Evolutionary conservation across 768 basidiomycete species (phyloP), one percentile per base, ranked within the genome.

Genomic region (Amanita rimosa): DNA sequence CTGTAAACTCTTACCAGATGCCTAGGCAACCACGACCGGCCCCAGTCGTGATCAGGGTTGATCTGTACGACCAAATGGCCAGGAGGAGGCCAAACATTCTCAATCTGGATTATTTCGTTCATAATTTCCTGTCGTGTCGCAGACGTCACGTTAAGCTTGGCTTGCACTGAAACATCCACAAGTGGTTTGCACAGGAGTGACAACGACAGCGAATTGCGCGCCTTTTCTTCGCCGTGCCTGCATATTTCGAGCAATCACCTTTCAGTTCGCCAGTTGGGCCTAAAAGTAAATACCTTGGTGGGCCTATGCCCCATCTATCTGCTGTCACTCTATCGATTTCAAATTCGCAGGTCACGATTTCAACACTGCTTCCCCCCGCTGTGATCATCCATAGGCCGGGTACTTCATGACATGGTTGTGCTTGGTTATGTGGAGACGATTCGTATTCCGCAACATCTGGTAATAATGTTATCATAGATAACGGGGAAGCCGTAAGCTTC

Each of bases 21-120:
- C 24, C 63, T 46, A 19, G 76, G 73, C n/a, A 76, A 52, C 67
- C 70, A 74, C 2, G 63, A 67, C 51, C 60, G 64, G 35, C 62
- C 64, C 17, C 58, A 53, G 6, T 54, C 51, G 6, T 57, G 57
- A 1, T 56, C 62, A 4, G 64, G 65, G 54, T 79, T 79, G 44
- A 76, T 61, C 49, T 68, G 64, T 26, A 78, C 57, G 35, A 75
- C 62, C 17, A 78, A 55, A 22, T 64, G 63, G 34, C 75, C 76
- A 41, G 64, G 62, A 31, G 55, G 49, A 39, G 76, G 76, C 76
- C 76, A 78, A n/a, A 51, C 49, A 24, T 59, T 59, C 50, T 60
- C 37, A 8, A 67, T 50, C 3, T 48, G 50, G 22, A 57, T 53
- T 4, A 67, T 50, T 6, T 60, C 58, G 17, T 26, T 52, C 11